Base-by-base conservation (phyloP, 352 stramenopile genomes). In the Phytopythium delawarense region DNA sequence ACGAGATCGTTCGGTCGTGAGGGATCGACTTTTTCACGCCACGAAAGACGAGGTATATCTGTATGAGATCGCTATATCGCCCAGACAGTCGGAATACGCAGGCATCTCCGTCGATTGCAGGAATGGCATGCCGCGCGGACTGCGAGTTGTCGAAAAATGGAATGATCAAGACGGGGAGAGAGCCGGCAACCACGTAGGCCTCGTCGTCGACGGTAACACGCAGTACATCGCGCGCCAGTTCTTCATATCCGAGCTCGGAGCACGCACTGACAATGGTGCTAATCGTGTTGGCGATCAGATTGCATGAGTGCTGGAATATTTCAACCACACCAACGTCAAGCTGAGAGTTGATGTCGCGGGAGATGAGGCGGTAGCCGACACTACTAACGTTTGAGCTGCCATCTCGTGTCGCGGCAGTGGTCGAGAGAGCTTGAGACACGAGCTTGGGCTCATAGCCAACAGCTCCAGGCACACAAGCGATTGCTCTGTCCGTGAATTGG, bases 401-500 rank as follows among this genome's bases (percentile, higher is more conserved):
- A 4, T 8, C 30, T 5, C 16, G 16, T 44, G 51, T 21, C 5
- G 25, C 18, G 7, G 18, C 15, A 40, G 20, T 23, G 3, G 25
- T 23, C 2, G 25, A 40, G 11, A 59, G 52, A 4, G 66, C 73
- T 51, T 64, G 12, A 13, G 54, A 63, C 7, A 79, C 60, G 16
- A 83, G 69, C 9, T 74, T 64, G 0, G 79, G 70, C 12, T 68
- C 53, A 57, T 76, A 85, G 0, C 52, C 42, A 3, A 48, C 53
- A 2, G 69, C 74, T 8, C 67, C 57, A 2, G 58, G 39, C 2
- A 75, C 57, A 30, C 78, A 88, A 2, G 73, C 72, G n/a, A 85
- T 51, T 7, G 57, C 62, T 0, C 75, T 67, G 46, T 85, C 78
- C 6, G 65, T 50, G 54, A 75, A 86, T 4, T 72, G 76, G n/a